phyloP scores from a whole-genome alignment of 139 green algal species.

The Volvox reticuliferus region DNA sequence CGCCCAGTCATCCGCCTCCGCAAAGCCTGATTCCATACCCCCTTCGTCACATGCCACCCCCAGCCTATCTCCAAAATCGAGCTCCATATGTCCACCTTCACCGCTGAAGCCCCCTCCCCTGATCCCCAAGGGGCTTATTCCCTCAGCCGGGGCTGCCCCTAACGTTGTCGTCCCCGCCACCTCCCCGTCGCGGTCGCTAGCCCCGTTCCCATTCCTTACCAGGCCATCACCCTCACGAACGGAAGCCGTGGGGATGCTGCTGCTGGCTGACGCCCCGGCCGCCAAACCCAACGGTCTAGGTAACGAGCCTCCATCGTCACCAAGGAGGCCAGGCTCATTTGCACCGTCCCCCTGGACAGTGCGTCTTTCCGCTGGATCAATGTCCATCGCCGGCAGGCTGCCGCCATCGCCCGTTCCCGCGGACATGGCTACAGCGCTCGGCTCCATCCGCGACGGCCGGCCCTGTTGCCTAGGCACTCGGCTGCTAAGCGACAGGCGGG shows the following conservation, averaged over 20 bases:
- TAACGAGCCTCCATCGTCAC: too few relatives aligned
- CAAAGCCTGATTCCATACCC: neutral
- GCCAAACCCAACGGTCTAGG: too few relatives aligned
- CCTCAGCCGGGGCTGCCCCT: too few relatives aligned
- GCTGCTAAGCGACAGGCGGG: neutral
- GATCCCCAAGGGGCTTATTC: neutral
- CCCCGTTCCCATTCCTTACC: neutral
- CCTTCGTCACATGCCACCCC: neutral
- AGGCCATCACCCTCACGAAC: too few relatives aligned
- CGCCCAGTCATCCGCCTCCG: neutral
- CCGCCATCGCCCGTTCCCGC: too few relatives aligned
- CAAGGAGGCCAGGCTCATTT: neutral
- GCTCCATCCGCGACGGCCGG: neutral
- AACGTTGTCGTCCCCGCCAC: too few relatives aligned
- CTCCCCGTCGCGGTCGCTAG: neutral
- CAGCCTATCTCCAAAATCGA: neutral
- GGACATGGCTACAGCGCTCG: neutral
- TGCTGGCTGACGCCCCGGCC: too few relatives aligned
- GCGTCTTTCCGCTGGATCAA: neutral
- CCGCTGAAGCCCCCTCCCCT: neutral
- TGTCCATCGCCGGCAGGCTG: neutral
- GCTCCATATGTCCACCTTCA: neutral
- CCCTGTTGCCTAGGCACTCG: neutral
- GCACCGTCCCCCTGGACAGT: too few relatives aligned
- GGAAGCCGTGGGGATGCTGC: too few relatives aligned